Evolutionary conservation across 345 rosid genomes (phyloP).

Genomic region (Gossypium bickii): DNA sequence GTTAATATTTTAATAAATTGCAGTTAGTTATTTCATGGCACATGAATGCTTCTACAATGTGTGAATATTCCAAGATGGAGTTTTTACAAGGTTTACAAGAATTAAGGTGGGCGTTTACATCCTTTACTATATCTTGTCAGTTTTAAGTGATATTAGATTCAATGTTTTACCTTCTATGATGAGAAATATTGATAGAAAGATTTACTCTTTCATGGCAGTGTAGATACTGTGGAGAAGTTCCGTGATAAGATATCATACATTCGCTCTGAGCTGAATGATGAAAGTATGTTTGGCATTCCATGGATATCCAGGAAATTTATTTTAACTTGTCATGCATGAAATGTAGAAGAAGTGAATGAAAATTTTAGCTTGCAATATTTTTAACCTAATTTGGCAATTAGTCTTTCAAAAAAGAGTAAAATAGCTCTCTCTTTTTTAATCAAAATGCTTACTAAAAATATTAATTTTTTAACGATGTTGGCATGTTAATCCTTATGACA

Average conservation of each 20-base stretch:
- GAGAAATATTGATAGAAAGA: conserved; percentile 16
- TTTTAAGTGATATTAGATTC: too few species aligned
- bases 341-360: too few species aligned
- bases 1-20: conserved; percentile 13
- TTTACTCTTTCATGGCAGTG: conserved; percentile 50
- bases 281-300: conserved; percentile 41
- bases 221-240: conserved; percentile 81
- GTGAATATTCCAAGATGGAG: conserved; percentile 91
- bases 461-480: too few species aligned
- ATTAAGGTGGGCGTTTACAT: conserved; percentile 51
- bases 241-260: conserved; percentile 68
- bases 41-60: conserved; percentile 97
- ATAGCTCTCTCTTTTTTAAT: too few species aligned
- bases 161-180: too few species aligned
- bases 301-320: too few species aligned
- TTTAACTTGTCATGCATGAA: too few species aligned
- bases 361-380: too few species aligned
- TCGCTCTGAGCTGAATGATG: conserved; percentile 93
- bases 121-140: background rate
- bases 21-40: conserved; percentile 99
- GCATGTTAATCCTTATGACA: too few species aligned
- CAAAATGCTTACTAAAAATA: too few species aligned
- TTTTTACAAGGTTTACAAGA: conserved; percentile 71
- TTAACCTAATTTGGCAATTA: too few species aligned
- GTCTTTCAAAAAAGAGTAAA: too few species aligned